Evolutionary conservation across 805 yeast genomes (phyloP).

Genomic region (Barnettozyma pratensis): DNA sequence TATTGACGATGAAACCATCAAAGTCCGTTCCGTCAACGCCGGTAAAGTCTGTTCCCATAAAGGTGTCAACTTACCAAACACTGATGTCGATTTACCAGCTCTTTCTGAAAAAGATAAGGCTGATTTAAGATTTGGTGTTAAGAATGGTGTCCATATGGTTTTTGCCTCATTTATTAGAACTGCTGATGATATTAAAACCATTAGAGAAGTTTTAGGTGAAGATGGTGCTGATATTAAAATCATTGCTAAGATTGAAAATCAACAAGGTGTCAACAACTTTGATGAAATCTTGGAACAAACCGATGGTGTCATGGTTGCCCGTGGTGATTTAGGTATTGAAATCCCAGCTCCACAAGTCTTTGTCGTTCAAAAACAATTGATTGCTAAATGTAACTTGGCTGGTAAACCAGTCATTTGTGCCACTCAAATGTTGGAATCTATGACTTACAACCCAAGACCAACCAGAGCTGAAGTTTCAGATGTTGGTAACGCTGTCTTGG

Average conservation of each 20-base stretch:
- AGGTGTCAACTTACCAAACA: conserved; percentile 99
- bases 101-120: conserved; percentile 92
- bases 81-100: conserved; percentile 98
- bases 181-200: conserved; percentile 82
- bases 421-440: conserved; percentile 98
- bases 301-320: conserved; percentile 99
- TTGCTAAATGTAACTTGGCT: conserved; percentile 98
- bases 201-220: conserved; percentile 93
- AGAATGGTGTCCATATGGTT: conserved; percentile 96
- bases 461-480: conserved; percentile 99
- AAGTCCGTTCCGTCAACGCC: conserved; percentile 85
- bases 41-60: conserved; percentile 96
- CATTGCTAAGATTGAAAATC: conserved; percentile 97
- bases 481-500: conserved; percentile 98
- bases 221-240: conserved; percentile 95
- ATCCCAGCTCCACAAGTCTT: conserved; percentile 98
- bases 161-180: conserved; percentile 98
- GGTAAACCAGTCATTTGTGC: conserved; percentile 99
- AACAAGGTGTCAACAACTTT: conserved; percentile 99
- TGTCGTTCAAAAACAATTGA: conserved; percentile 97
- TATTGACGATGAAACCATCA: conserved; percentile 72
- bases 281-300: conserved; percentile 92
- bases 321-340: conserved; percentile 99
- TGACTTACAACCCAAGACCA: conserved; percentile 99
- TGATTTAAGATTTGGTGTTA: conserved; percentile 92